Evolutionary conservation across 1,139 yeast genomes (phyloP), one percentile per base, ranked within the genome.

Genomic region (Nakaseomyces kungkrabaensis): DNA sequence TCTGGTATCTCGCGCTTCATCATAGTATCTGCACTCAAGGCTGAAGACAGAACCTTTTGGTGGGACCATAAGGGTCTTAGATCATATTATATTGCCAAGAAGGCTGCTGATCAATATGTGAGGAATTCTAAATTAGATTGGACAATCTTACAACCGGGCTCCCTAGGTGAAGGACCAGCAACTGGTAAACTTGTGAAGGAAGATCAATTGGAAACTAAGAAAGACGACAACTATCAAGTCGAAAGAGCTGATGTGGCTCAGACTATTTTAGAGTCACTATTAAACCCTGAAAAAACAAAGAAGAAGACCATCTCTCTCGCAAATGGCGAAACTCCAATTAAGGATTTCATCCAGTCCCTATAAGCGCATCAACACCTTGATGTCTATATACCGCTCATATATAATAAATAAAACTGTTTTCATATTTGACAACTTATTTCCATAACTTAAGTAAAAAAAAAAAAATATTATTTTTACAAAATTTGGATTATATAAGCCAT

Each of bases 11-110:
- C 69, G 50, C 70, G 85, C 51, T 76, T 75, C 53, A 58, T 82
- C 13, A 63, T 81, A 48, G 74, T 82, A 8, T 79, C 85, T 62
- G 85, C 84, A 0, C 56, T 77, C 29, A 73, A 73, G 53, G 79
- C 85, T 1, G 75, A 75, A 11, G 71, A 73, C 49, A 69, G 82
- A 40, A 74, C 69, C 1, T 65, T 63, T 48, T 72, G 73, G 71
- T 66, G 68, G 56, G 61, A 66, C 27, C 45, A 52, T 29, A 56
- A 71, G n/a, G 33, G 37, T 10, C 59, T 72, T 46, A 56, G 68
- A 26, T 56, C 69, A 43, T 78, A 78, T 62, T 76, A 68, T 53
- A 71, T 76, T 46, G 78, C 81, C 40, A 79, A 79, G 59, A 74
- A 74, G 56, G 75, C 76, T 48, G 82, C 84, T 4, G 85, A 79